Percentiles rank a stretch among this genome's conserved stretches.
phyloP scores from a whole-genome alignment of 257 asterid species.

The Salvia splendens region DNA sequence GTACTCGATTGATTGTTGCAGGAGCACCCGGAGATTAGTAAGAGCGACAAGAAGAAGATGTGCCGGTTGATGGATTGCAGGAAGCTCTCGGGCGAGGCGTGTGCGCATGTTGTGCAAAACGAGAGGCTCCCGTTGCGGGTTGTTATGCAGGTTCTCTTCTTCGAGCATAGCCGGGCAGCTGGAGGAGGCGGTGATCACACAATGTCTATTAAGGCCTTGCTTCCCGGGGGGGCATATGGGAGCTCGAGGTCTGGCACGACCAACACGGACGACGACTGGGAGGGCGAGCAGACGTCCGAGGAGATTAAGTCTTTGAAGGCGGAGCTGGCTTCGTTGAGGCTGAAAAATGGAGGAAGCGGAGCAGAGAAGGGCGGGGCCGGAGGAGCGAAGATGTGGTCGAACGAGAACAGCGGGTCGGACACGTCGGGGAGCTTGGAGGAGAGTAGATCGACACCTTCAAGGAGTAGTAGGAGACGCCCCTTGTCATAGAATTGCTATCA shows the following conservation, averaged over 20 bases:
- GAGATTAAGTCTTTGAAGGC: slow-evolving; percentile 64
- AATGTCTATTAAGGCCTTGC: slow-evolving; percentile 46
- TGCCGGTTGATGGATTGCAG: slow-evolving; percentile 77
- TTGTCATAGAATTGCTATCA: slow-evolving; percentile 30
- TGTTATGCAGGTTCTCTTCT: slow-evolving; percentile 81
- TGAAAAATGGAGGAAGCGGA: slow-evolving; percentile 27
- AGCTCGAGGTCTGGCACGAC: slow-evolving; percentile 83
- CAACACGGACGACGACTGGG: slow-evolving; percentile 80
- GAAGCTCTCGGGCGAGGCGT: slow-evolving; percentile 75
- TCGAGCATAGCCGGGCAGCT: slow-evolving; percentile 64
- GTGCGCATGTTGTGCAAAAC: slow-evolving; percentile 79
- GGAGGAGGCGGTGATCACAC: slow-evolving; percentile 47
- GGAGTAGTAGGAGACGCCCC: slow-evolving; percentile 57
- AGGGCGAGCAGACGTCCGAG: slow-evolving; percentile 51
- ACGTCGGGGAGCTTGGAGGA: slow-evolving; percentile 74
- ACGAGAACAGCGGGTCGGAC: slow-evolving; percentile 73
- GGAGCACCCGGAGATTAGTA: slow-evolving; percentile 74
- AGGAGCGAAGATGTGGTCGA: slow-evolving; percentile 48
- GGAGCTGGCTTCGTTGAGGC: slow-evolving; percentile 53
- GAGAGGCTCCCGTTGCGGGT: slow-evolving; percentile 79
- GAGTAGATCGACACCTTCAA: slow-evolving; percentile 59
- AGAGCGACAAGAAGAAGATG: slow-evolving; percentile 69
- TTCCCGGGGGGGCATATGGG: slow-evolving; percentile 59
- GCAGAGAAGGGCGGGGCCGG: not conserved
- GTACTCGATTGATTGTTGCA: slow-evolving; percentile 22